A percentile compares a stretch with the other conserved stretches of the same genome.
phyloP scores from a whole-genome alignment of 495 filamentous ascomycete genomes.

The Hyaloscypha bicolor region DNA sequence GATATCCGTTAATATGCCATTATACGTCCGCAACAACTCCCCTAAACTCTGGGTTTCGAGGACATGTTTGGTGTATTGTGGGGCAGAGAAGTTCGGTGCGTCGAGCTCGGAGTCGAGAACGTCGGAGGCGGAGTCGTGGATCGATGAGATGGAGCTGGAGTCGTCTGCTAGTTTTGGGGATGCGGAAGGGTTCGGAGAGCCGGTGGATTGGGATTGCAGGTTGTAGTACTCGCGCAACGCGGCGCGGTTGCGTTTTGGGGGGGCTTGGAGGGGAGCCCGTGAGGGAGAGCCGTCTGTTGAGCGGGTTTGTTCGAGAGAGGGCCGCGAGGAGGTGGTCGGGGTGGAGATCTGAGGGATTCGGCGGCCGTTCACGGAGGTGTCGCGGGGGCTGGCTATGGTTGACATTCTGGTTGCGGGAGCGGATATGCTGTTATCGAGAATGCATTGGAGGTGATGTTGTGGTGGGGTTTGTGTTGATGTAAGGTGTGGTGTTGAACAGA shows the following conservation, averaged over 20 bases:
- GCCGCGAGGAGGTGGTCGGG: slow-evolving; percentile 71
- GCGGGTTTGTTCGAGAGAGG: slow-evolving; percentile 63
- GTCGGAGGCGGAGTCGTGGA: slow-evolving; percentile 31
- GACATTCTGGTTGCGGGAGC: slow-evolving; percentile 58
- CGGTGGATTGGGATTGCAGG: slow-evolving; percentile 51
- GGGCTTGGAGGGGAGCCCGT: slow-evolving; percentile 42
- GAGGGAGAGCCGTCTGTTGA: slow-evolving; percentile 53
- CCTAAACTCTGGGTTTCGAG: slow-evolving; percentile 65
- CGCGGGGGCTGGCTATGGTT: slow-evolving; percentile 72
- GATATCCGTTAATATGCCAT: slow-evolving; percentile 71
- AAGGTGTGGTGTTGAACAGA: background rate
- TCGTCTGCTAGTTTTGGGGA: slow-evolving; percentile 36
- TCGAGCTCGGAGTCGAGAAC: slow-evolving; percentile 56
- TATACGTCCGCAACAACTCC: slow-evolving; percentile 65
- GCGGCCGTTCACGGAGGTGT: slow-evolving; percentile 37
- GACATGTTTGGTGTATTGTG: slow-evolving; percentile 63
- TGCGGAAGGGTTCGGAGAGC: slow-evolving; percentile 5
- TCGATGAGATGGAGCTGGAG: slow-evolving; percentile 34
- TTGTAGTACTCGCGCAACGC: slow-evolving; percentile 96
- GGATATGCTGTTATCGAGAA: background rate
- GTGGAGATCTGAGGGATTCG: slow-evolving; percentile 44
- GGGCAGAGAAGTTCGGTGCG: slow-evolving; percentile 54
- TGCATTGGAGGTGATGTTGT: background rate
- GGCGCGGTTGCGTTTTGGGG: slow-evolving; percentile 61
- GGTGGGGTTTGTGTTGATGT: background rate